Base-by-base conservation (phyloP, 345 rosid species). In the Bretschneidera sinensis region DNA sequence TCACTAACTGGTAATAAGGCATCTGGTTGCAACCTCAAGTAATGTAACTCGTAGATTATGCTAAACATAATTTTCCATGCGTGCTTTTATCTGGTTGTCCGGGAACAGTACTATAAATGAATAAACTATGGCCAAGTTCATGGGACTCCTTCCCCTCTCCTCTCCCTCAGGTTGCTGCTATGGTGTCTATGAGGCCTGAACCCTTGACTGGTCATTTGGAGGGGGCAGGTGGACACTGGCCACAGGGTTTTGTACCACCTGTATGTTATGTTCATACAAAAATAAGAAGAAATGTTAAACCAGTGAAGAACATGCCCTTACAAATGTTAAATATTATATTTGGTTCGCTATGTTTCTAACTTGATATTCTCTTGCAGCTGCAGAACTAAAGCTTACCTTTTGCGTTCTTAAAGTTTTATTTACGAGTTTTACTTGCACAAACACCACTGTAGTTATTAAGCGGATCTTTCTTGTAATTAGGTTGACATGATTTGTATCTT, bases 321-420 rank as follows among this genome's bases (percentile, higher is more conserved):
- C 5, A 28, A 28, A 28, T 8, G 33, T 28, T 28, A 28, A 2
- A 28, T 28, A 8, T 28, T 28, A 8, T 28, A 8, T 28, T 28
- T 28, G 33, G 33, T 28, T 28, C 8, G 8, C 8, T 28, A 28
- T 50, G 24, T 45, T 5, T 54, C 25, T 45, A 6, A 14, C 33
- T 28, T 28, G 5, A 28, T 28, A 3, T 28, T 50, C 24, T 50
- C 33, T 19, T 19, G 23, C 20, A 58, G 31, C 45, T 39, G 33
- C 39, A 66, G 54, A 16, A 49, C 43, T 21, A 24, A 25, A 39
- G 48, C 31, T 51, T 39, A 18, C 59, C 7, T 19, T n/a, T 49
- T 21, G 35, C 19, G 22, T n/a, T 13, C 3, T 48, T 18, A 8
- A 21, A 18, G 47, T 43, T 39, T 16, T 17, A 11, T 58, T 54